A percentile compares a stretch with the other conserved stretches of the same genome.
phyloP scores from a whole-genome alignment of 768 basidiomycete genomes.

The Macrolepiota fuliginosa region DNA sequence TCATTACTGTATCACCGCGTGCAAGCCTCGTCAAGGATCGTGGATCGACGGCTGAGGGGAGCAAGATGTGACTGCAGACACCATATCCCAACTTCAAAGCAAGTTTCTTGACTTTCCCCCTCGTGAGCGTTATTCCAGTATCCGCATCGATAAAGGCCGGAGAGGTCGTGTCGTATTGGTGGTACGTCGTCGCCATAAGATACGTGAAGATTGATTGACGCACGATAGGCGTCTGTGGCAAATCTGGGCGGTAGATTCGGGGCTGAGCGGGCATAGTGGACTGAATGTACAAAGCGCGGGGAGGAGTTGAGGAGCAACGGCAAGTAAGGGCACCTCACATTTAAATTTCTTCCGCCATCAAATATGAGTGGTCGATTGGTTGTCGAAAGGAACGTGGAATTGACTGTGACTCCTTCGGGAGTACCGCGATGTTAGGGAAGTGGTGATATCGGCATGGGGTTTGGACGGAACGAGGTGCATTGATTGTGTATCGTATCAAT shows the following conservation, averaged over 20 bases:
- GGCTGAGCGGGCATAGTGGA: conserved; percentile 14
- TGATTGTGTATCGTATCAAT: not conserved
- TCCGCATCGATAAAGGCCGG: conserved; percentile 22
- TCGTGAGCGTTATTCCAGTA: conserved; percentile 18
- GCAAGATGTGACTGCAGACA: conserved; percentile 17
- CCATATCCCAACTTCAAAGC: conserved; percentile 22
- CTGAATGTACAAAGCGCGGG: not conserved
- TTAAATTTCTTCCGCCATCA: not conserved
- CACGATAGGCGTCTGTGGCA: conserved; percentile 19
- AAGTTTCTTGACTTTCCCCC: conserved; percentile 17
- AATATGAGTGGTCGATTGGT: not conserved
- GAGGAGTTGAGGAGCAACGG: not conserved
- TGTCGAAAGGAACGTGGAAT: not conserved
- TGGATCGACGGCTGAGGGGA: not conserved
- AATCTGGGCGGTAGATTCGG: conserved; percentile 19
- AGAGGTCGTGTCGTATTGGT: conserved; percentile 15
- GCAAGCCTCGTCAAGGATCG: not conserved
- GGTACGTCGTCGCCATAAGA: conserved; percentile 19
- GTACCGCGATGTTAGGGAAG: not conserved
- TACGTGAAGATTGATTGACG: conserved; percentile 22
- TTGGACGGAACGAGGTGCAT: not conserved
- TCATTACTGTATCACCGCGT: conserved; percentile 17
- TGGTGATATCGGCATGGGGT: not conserved
- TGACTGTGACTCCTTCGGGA: not conserved
- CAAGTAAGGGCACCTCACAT: not conserved